phyloP scores from a whole-genome alignment of 1,139 yeast species.

The Magnusiomyces suaveolens region DNA sequence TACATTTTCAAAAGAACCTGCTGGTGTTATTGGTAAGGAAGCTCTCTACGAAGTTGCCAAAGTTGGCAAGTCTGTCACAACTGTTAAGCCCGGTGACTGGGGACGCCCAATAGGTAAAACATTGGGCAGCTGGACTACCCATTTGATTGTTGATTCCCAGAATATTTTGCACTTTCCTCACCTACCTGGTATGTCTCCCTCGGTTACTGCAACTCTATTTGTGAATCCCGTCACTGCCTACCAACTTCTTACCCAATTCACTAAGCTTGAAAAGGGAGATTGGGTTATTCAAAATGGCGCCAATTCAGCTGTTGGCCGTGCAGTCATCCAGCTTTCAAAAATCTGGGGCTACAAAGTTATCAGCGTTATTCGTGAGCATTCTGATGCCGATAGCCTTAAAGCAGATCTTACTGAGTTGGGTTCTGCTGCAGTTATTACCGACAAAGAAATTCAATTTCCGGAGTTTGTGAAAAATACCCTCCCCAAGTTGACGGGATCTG shows the following conservation, averaged over 20 bases:
- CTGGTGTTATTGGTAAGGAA: conserved; percentile 85
- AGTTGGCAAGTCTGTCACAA: conserved; percentile 42
- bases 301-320: conserved; percentile 90
- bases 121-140: conserved; percentile 92
- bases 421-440: conserved; percentile 89
- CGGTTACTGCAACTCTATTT: neutral
- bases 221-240: conserved; percentile 93
- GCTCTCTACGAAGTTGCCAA: conserved; percentile 79
- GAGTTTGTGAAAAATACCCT: conserved; percentile 38
- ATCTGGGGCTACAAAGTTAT: conserved; percentile 72
- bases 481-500: conserved; percentile 39
- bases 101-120: conserved; percentile 70
- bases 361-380: conserved; percentile 80
- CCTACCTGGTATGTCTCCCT: neutral
- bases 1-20: conserved; percentile 46
- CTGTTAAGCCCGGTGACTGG: conserved; percentile 68
- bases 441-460: conserved; percentile 63
- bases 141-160: conserved; percentile 33
- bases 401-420: conserved; percentile 54
- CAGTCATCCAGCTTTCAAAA: conserved; percentile 79
- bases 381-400: conserved; percentile 54
- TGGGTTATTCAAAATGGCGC: conserved; percentile 98
- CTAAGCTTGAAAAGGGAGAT: conserved; percentile 57
- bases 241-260: conserved; percentile 71
- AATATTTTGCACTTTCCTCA: neutral